phyloP scores from a whole-genome alignment of 2,329 filamentous ascomycete genomes.

The Domatiomyces catenatus region DNA sequence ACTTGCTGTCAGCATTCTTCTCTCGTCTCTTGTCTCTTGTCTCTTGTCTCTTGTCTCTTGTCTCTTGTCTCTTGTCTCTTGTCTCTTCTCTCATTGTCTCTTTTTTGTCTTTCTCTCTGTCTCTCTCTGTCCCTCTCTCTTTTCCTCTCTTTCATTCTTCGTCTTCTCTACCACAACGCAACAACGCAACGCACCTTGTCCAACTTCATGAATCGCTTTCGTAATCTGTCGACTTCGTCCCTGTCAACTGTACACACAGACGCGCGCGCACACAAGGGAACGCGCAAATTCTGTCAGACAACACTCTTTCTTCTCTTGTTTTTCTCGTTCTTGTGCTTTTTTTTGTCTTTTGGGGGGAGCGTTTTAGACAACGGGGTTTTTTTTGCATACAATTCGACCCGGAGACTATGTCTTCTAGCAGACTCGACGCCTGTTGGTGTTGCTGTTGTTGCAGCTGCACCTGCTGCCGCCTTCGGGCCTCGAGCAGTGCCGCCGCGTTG shows the following conservation, averaged over 20 bases:
- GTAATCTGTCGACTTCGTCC: conserved; percentile 87
- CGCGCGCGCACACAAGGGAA: no score
- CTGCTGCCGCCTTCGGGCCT: conserved; percentile 26
- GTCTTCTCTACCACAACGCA: background rate
- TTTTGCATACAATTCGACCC: conserved; percentile 72
- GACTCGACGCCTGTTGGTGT: conserved; percentile 38
- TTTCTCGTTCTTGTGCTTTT: no score
- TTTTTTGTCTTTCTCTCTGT: background rate
- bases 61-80: background rate
- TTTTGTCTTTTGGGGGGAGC: no score
- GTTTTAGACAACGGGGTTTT: no score
- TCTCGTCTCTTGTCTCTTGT: background rate
- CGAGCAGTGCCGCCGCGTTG: conserved; percentile 31
- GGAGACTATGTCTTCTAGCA: conserved; percentile 91
- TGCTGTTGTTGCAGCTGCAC: conserved; percentile 12
- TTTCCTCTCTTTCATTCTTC: background rate
- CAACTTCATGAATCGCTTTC: conserved; percentile 98
- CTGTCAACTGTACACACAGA: conserved; percentile 56
- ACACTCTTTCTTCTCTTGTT: background rate
- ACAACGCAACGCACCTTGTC: conserved; percentile 55
- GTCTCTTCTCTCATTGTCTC: background rate
- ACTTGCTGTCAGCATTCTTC: conserved; percentile 3
- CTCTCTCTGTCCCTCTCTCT: background rate
- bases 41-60: background rate
- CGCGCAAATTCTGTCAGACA: background rate